phyloP scores from a whole-genome alignment of 169 alveolate genomes.

The Cryptosporidium xiaoi region DNA sequence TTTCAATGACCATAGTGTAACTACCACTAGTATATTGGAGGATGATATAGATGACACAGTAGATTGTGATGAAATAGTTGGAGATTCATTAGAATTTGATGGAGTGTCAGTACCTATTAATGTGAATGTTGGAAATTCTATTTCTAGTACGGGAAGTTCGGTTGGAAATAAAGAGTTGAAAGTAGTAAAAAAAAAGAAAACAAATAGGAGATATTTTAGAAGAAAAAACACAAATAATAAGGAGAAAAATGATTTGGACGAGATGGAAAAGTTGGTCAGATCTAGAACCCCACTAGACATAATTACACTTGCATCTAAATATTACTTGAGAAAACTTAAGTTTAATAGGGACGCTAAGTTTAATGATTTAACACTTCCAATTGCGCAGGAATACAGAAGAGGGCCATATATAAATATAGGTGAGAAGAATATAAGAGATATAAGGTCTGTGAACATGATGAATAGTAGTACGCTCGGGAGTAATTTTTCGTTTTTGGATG shows the following conservation, averaged over 20 bases:
- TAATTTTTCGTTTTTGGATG: constrained; percentile 21
- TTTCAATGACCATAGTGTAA: background rate
- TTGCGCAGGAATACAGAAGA: constrained; percentile 54
- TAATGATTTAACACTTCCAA: constrained; percentile 13
- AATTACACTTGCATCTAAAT: constrained; percentile 39
- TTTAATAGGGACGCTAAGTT: background rate
- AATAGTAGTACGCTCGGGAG: background rate
- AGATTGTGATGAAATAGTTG: constrained; percentile 1
- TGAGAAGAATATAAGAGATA: constrained; percentile 21
- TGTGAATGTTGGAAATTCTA: background rate
- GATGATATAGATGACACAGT: constrained; percentile 50
- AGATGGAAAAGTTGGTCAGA: constrained; percentile 41
- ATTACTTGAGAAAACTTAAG: background rate
- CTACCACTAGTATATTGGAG: constrained; percentile 16
- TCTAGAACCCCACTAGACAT: constrained; percentile 62
- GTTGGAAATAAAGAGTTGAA: constrained; percentile 23
- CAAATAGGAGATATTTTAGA: constrained; percentile 50
- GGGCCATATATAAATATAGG: constrained; percentile 43
- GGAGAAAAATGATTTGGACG: constrained; percentile 59
- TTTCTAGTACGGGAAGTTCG: background rate
- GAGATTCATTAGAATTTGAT: constrained; percentile 15
- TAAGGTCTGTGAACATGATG: background rate
- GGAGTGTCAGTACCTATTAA: background rate
- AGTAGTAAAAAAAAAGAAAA: constrained; percentile 8
- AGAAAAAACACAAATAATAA: constrained; percentile 36